Evolutionary conservation across 225 moss, liverwort and hornwort species (phyloP).

Genomic region (Antitrichia curtipendula): DNA sequence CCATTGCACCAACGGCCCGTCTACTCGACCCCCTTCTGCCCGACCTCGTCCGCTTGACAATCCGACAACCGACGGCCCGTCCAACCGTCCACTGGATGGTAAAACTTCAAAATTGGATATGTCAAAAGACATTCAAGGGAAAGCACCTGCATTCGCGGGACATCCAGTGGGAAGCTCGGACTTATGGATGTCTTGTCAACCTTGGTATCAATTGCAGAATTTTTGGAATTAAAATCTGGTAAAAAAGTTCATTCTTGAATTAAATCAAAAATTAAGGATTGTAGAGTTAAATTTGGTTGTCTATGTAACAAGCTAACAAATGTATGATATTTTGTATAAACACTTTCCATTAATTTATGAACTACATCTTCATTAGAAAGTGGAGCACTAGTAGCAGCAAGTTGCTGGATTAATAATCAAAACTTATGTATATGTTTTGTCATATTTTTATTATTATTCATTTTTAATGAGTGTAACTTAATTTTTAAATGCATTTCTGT

Average conservation of each 20-base stretch:
- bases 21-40: too few species aligned
- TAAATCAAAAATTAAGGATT: neutral
- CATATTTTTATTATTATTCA: neutral
- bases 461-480: neutral
- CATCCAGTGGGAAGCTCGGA: too few species aligned
- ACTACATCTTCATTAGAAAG: neutral
- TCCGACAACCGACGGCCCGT: too few species aligned
- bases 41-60: too few species aligned
- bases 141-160: too few species aligned
- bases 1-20: too few species aligned
- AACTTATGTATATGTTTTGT: neutral
- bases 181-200: too few species aligned
- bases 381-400: neutral
- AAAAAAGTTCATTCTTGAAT: neutral
- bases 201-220: neutral
- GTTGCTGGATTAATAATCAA: neutral
- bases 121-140: too few species aligned
- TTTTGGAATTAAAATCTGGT: neutral
- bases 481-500: neutral
- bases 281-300: neutral
- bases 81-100: too few species aligned
- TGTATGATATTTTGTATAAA: neutral
- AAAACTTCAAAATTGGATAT: too few species aligned
- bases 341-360: neutral
- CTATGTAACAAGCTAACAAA: neutral